Conservation (phyloP, 257 asterid genomes). For the Paraleonurus japonicus region DNA sequence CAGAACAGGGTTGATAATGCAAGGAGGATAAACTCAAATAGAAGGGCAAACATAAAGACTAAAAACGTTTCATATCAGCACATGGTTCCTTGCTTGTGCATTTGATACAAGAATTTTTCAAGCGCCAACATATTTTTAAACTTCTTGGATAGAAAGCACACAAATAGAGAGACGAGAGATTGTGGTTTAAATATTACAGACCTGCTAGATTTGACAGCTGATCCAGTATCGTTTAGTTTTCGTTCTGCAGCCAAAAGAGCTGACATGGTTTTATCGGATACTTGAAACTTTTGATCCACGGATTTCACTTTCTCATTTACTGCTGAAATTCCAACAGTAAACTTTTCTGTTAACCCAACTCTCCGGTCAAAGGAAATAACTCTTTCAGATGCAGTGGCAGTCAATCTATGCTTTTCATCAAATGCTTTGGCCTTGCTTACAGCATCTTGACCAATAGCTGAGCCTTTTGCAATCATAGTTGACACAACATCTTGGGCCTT, state of each 20-base stretch:
- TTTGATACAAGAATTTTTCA: not conserved
- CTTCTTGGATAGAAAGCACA: slow-evolving; percentile 10
- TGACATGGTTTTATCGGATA: slow-evolving; percentile 94
- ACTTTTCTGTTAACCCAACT: slow-evolving; percentile 79
- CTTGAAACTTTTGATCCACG: slow-evolving; percentile 90
- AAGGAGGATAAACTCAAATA: not conserved
- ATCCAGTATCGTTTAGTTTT: slow-evolving; percentile 86
- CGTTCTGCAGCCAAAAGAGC: slow-evolving; percentile 94
- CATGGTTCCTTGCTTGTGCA: not conserved
- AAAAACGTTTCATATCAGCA: not conserved
- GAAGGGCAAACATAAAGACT: not conserved
- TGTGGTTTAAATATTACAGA: slow-evolving; percentile 23
- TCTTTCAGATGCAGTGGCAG: slow-evolving; percentile 93
- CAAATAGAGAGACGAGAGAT: slow-evolving; percentile 10
- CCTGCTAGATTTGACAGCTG: slow-evolving; percentile 99
- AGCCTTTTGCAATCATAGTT: slow-evolving; percentile 86
- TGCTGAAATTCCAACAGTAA: slow-evolving; percentile 79
- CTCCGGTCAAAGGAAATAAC: slow-evolving; percentile 78
- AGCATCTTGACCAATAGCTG: slow-evolving; percentile 88
- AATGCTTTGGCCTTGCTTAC: slow-evolving; percentile 92
- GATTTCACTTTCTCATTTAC: slow-evolving; percentile 94
- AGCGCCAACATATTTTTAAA: not conserved
- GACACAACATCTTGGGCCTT: slow-evolving; percentile 95
- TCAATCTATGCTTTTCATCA: slow-evolving; percentile 83
- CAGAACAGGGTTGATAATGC: not conserved